Evolutionary conservation across 257 asterid species (phyloP).

Genomic region (Jacaranda mimosifolia): DNA sequence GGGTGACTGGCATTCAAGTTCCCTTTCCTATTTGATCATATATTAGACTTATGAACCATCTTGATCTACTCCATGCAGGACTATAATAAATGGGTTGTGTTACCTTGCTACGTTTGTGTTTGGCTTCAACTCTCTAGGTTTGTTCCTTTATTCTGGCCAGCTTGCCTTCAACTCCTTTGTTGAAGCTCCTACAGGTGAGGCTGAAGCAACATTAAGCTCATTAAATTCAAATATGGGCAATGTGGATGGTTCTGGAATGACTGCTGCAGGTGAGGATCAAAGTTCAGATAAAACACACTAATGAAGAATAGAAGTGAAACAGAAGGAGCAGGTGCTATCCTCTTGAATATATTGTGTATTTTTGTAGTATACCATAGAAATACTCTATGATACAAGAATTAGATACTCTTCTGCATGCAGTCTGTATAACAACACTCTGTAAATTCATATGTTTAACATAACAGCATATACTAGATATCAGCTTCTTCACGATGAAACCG

Average conservation of each 20-base stretch:
- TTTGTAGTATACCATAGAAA: neutral
- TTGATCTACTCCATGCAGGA: constrained; percentile 55
- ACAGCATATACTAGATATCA: neutral
- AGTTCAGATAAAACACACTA: constrained; percentile 20
- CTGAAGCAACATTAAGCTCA: constrained; percentile 35
- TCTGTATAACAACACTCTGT: neutral
- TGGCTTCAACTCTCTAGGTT: constrained; percentile 76
- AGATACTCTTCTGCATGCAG: neutral
- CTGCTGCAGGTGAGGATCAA: constrained; percentile 40
- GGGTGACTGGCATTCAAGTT: constrained; percentile 1
- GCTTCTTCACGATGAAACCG: neutral
- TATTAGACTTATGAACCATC: neutral
- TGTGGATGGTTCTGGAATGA: constrained; percentile 14
- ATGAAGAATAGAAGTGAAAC: constrained; percentile 1
- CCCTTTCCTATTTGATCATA: neutral
- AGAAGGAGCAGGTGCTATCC: neutral
- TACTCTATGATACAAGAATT: neutral
- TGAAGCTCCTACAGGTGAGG: constrained; percentile 44
- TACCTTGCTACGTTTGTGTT: constrained; percentile 90
- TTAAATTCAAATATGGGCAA: constrained; percentile 36
- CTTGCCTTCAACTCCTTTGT: constrained; percentile 65
- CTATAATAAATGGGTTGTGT: constrained; percentile 79
- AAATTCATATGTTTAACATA: neutral
- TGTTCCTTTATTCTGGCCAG: constrained; percentile 78
- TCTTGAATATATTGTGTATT: constrained; percentile 13